A percentile compares a stretch with the other conserved stretches of the same genome.
Evolutionary conservation across 2,329 filamentous ascomycete genomes (phyloP).

Genomic region (Triangularia setosa): DNA sequence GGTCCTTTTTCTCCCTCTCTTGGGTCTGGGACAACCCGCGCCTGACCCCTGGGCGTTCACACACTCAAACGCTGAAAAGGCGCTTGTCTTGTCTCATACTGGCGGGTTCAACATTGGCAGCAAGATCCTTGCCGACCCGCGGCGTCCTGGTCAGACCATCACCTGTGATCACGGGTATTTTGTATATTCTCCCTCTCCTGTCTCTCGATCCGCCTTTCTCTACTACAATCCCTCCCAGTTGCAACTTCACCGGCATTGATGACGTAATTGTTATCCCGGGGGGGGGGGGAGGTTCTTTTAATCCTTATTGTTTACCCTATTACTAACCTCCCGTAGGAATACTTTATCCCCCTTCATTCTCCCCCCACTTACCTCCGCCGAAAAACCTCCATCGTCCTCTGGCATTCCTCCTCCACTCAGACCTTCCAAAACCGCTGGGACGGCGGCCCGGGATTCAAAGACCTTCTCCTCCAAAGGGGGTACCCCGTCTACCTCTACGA

Average conservation of each 20-base stretch:
- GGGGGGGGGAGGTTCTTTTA: no score
- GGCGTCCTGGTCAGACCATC: conserved; percentile 30
- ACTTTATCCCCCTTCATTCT: conserved; percentile 34
- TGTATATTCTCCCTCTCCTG: conserved; percentile 35
- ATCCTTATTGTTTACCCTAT: no score
- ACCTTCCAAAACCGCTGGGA: conserved; percentile 38
- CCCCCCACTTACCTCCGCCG: conserved; percentile 17
- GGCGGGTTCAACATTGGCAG: conserved; percentile 35
- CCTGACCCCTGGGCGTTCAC: background rate
- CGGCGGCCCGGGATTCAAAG: conserved; percentile 38
- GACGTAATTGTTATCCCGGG: no score
- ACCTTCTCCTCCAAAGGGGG: conserved; percentile 35
- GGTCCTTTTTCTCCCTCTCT: background rate
- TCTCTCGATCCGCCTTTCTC: conserved; percentile 4
- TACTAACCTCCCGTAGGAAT: conserved; percentile 28
- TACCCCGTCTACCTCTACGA: conserved; percentile 39
- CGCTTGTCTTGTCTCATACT: conserved; percentile 30
- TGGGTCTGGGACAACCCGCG: background rate
- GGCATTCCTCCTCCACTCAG: conserved; percentile 38
- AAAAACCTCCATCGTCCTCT: conserved; percentile 35
- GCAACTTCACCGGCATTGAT: conserved; percentile 34
- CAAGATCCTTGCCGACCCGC: conserved; percentile 27
- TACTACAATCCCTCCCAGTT: conserved; percentile 16
- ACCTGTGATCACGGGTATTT: conserved; percentile 39
- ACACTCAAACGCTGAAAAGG: conserved; percentile 8